Evolutionary conservation across 1,284 basidiomycete genomes (phyloP).

Genomic region (Ceratobasidium theobromae): DNA sequence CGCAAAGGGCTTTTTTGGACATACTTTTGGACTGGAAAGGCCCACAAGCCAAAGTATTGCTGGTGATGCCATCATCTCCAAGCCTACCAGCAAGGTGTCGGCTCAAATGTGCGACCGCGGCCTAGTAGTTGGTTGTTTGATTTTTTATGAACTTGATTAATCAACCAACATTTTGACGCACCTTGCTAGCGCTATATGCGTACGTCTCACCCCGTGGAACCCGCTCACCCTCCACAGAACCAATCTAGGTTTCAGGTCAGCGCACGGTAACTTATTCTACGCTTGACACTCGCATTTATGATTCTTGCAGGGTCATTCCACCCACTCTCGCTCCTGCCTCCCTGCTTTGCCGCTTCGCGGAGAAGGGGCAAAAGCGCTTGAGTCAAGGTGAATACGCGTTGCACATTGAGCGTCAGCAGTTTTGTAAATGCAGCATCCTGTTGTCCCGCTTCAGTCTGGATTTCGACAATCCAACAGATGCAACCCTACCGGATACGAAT

Average conservation of each 20-base stretch:
- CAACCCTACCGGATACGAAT: slow-evolving; percentile 53
- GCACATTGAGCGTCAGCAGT: slow-evolving; percentile 65
- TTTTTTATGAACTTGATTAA: neutral
- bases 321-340: slow-evolving; percentile 45
- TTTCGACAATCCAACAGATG: slow-evolving; percentile 31
- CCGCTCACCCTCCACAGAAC: slow-evolving; percentile 59
- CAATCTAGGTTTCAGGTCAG: slow-evolving; percentile 51
- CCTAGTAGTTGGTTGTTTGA: slow-evolving; percentile 38
- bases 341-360: slow-evolving; percentile 52
- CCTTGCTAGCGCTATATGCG: slow-evolving; percentile 68
- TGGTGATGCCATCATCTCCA: slow-evolving; percentile 61
- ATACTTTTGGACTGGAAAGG: slow-evolving; percentile 56
- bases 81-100: slow-evolving; percentile 61
- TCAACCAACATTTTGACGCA: slow-evolving; percentile 38
- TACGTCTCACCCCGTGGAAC: slow-evolving; percentile 64
- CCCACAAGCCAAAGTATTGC: slow-evolving; percentile 67
- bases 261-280: neutral
- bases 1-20: slow-evolving; percentile 28
- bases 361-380: slow-evolving; percentile 67
- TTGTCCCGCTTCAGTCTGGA: slow-evolving; percentile 38
- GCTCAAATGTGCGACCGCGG: slow-evolving; percentile 62
- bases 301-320: slow-evolving; percentile 59
- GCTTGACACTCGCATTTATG: slow-evolving; percentile 54
- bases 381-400: slow-evolving; percentile 69
- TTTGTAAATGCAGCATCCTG: slow-evolving; percentile 60